Evolutionary conservation across 139 green algal genomes (phyloP).

Genomic region (Tetradesmus obliquus): DNA sequence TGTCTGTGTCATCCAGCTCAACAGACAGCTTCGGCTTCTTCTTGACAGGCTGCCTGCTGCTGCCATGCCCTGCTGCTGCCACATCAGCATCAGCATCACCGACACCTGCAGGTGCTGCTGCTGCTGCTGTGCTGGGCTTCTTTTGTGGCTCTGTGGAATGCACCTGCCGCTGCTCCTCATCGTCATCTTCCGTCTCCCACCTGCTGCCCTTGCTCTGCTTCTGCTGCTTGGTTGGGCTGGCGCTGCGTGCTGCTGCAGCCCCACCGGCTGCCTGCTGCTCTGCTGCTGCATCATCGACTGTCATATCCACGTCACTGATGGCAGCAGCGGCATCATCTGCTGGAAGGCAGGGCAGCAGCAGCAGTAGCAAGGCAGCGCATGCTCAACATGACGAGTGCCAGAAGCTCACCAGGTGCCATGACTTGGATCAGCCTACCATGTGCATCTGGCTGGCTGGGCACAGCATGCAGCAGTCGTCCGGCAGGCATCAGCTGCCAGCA

Average conservation of each 20-base stretch:
- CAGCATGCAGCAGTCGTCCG: no score
- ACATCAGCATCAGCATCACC: neutral
- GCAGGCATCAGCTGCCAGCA: no score
- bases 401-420: no score
- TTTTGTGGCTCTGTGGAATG: neutral
- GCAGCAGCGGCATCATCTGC: neutral
- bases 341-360: neutral
- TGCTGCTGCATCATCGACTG: conserved; percentile 13
- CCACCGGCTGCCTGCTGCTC: conserved; percentile 11
- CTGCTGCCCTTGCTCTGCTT: conserved; percentile 13
- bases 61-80: neutral
- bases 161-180: neutral
- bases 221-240: neutral
- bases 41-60: neutral
- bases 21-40: conserved; percentile 20
- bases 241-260: neutral
- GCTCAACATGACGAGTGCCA: neutral
- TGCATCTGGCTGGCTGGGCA: no score
- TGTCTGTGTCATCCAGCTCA: neutral
- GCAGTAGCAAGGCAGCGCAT: neutral
- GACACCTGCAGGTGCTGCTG: neutral
- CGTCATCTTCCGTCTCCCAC: conserved; percentile 5
- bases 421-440: no score
- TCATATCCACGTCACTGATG: conserved; percentile 28
- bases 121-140: neutral